A percentile compares a stretch with the other conserved stretches of the same genome.
Evolutionary conservation across 305 asterid genomes (phyloP).

Genomic region (Solanum hybrid): DNA sequence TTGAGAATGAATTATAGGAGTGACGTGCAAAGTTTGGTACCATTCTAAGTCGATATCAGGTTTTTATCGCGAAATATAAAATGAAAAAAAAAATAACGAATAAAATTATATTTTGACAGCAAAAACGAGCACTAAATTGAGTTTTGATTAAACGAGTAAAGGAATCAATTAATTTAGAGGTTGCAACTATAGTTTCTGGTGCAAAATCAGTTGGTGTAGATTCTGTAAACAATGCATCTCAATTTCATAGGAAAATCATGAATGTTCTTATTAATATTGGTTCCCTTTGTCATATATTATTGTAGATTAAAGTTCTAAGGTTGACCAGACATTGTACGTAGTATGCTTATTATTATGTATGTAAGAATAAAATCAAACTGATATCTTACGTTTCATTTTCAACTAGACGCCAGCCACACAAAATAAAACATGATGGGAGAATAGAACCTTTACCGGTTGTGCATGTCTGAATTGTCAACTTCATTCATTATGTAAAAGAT

Average conservation of each 20-base stretch:
- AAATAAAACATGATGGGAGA: background rate
- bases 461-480: background rate
- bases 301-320: background rate
- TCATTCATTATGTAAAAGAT: background rate
- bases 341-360: no score
- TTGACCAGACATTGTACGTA: background rate
- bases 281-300: background rate
- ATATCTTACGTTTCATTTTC: background rate
- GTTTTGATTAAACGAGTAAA: no score
- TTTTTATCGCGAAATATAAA: no score
- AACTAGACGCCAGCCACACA: background rate
- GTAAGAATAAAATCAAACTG: background rate
- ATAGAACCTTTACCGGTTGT: background rate
- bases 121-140: background rate
- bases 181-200: background rate
- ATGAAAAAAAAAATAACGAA: no score
- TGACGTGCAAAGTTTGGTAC: background rate
- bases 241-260: background rate
- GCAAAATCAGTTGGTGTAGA: background rate
- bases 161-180: background rate
- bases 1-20: background rate
- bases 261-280: background rate
- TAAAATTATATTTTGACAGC: background rate
- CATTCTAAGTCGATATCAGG: background rate
- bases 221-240: background rate